Conservation (phyloP, 2,329 filamentous ascomycete genomes). For the Aspergillus proliferans region DNA sequence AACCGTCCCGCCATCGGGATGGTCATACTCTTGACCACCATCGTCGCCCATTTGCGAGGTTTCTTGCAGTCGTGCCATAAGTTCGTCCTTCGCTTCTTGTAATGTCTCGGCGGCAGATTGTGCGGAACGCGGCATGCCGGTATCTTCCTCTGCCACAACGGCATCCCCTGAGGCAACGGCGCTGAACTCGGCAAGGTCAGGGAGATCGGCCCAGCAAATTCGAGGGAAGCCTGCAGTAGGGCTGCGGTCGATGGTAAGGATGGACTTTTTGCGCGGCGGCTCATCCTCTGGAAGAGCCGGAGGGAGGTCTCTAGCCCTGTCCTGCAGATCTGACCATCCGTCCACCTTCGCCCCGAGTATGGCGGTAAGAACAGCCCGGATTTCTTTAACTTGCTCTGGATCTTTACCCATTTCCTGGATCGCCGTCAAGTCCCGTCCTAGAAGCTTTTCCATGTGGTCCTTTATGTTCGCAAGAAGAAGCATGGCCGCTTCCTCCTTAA, state of each 20-base stretch:
- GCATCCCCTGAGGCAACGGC: conserved; percentile 32
- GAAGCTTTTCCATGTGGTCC: conserved; percentile 43
- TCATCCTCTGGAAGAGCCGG: conserved; percentile 30
- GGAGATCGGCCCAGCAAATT: conserved; percentile 39
- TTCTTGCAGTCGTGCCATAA: conserved; percentile 46
- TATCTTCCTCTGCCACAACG: conserved; percentile 40
- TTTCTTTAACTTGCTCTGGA: conserved; percentile 40
- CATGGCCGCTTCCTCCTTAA: conserved; percentile 43
- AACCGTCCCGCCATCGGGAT: conserved; percentile 35
- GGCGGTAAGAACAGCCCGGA: conserved; percentile 37
- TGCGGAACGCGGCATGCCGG: conserved; percentile 41
- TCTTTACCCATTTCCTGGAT: conserved; percentile 43
- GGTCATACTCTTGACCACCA: conserved; percentile 37
- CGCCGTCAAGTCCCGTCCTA: conserved; percentile 37
- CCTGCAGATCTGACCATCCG: conserved; percentile 39
- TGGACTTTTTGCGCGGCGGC: conserved; percentile 34
- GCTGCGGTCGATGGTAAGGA: conserved; percentile 38
- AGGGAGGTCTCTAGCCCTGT: conserved; percentile 31
- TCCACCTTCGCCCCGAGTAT: conserved; percentile 41
- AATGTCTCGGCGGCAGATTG: conserved; percentile 45
- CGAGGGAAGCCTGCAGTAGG: conserved; percentile 34
- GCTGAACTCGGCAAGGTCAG: conserved; percentile 38
- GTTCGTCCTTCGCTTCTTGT: conserved; percentile 47
- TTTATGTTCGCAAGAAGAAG: conserved; percentile 44
- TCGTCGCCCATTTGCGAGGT: conserved; percentile 35